Conservation (phyloP, 495 filamentous ascomycete genomes). For the Talaromyces borbonicus region DNA sequence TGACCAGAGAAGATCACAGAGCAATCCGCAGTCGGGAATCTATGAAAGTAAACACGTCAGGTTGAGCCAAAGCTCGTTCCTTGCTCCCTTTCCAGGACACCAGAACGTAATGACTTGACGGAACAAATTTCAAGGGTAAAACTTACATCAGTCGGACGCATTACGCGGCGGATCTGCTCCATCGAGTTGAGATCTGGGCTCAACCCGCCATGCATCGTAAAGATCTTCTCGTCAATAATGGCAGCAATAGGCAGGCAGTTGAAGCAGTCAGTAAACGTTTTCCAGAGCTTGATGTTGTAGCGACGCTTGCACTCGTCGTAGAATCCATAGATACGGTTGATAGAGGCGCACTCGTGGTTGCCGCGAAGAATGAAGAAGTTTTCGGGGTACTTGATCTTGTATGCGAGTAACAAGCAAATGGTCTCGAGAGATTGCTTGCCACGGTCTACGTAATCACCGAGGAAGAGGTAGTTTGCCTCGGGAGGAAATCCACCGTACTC, state of each 20-base stretch:
- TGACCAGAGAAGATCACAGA: conserved; percentile 97
- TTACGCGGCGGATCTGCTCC: conserved; percentile 98
- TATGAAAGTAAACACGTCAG: conserved; percentile 46
- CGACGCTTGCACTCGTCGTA: conserved; percentile 99
- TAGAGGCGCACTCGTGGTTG: conserved; percentile 98
- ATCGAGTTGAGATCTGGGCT: conserved; percentile 98
- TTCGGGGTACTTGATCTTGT: conserved; percentile 99
- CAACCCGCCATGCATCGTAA: conserved; percentile 98
- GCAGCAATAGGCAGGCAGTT: conserved; percentile 99
- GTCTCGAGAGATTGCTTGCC: conserved; percentile 99
- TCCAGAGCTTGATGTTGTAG: conserved; percentile 99
- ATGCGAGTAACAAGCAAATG: conserved; percentile 94
- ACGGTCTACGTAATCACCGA: conserved; percentile 97
- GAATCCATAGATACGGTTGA: conserved; percentile 99
- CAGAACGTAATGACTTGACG: background rate
- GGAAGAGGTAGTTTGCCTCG: conserved; percentile 98
- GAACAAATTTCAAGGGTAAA: conserved; percentile 10
- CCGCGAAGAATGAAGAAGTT: conserved; percentile 99
- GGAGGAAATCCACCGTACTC: conserved; percentile 98
- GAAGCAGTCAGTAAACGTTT: conserved; percentile 99
- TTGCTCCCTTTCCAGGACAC: conserved; percentile 10
- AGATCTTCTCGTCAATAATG: conserved; percentile 99
- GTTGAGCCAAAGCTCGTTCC: conserved; percentile 26
- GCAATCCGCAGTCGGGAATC: conserved; percentile 96
- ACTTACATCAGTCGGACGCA: conserved; percentile 97